These are phyloP conservation scores for Suillus discolor DNA, from an alignment of 768 basidiomycete genomes.

Conservation along the genomic window DNA sequence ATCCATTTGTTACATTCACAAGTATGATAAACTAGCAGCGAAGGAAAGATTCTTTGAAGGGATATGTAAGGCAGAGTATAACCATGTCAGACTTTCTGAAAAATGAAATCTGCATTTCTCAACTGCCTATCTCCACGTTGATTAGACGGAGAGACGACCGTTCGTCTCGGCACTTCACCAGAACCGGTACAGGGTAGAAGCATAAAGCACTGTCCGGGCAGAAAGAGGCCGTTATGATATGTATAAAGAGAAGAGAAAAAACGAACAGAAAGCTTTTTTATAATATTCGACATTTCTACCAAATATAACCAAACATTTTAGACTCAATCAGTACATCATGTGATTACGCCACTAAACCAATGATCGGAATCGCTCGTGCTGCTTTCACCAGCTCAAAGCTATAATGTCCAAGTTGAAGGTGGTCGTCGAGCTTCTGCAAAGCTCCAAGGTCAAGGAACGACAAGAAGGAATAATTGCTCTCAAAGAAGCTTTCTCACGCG, in stretches of 20 bases:
- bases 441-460: constrained; percentile 70
- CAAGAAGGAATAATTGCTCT: constrained; percentile 61
- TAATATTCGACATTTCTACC: constrained; percentile 26
- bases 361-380: constrained; percentile 1
- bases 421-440: constrained; percentile 54
- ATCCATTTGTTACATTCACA: not conserved
- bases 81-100: constrained; percentile 36
- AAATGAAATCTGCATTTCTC: constrained; percentile 41
- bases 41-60: not conserved
- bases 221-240: constrained; percentile 57
- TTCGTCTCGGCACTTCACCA: constrained; percentile 74
- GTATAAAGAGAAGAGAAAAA: not conserved
- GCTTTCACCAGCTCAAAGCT: constrained; percentile 9
- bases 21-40: not conserved
- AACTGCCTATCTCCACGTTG: constrained; percentile 54
- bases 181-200: constrained; percentile 76
- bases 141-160: constrained; percentile 52
- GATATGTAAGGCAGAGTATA: constrained; percentile 36
- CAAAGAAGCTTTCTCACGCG: constrained; percentile 51
- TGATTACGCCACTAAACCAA: constrained; percentile 17
- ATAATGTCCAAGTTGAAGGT: constrained; percentile 46
- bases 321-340: constrained; percentile 6
- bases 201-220: constrained; percentile 70
- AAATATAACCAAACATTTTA: constrained; percentile 32
- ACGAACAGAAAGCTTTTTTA: constrained; percentile 20